A percentile compares a stretch with the other conserved stretches of the same genome.
Conservation (phyloP, 169 alveolate species). For the Plasmodium inui region DNA sequence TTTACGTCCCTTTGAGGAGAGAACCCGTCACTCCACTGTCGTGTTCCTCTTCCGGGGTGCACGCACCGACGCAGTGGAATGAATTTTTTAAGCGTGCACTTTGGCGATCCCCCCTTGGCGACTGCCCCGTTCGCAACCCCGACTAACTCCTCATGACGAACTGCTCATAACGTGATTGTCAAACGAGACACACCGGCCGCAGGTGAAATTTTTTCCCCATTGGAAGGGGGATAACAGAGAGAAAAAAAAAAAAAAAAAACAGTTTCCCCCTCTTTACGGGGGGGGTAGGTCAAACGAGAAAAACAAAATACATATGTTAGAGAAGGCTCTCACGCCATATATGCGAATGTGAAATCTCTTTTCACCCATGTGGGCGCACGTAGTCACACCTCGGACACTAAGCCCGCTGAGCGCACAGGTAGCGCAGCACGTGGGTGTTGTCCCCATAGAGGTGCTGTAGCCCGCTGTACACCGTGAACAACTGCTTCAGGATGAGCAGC, state of each 20-base stretch:
- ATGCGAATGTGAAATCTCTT: neutral
- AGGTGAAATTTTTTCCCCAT: neutral
- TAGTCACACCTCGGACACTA: too few relatives aligned
- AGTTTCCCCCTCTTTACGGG: neutral
- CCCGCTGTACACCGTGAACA: conserved; percentile 34
- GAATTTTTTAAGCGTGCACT: neutral
- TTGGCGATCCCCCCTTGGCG: too few relatives aligned
- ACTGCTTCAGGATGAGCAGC: conserved; percentile 34
- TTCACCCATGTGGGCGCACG: neutral
- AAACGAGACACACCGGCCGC: neutral
- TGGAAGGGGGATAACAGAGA: neutral
- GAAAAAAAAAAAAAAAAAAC: neutral
- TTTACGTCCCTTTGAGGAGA: conserved; percentile 7
- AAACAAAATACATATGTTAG: neutral
- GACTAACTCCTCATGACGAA: too few relatives aligned
- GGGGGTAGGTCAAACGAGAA: neutral
- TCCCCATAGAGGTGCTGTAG: conserved; percentile 34
- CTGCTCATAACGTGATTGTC: too few relatives aligned
- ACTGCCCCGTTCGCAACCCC: neutral
- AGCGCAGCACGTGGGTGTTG: conserved; percentile 37
- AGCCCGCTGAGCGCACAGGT: neutral
- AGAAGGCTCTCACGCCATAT: neutral
- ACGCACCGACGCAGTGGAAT: neutral
- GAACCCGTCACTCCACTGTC: neutral
- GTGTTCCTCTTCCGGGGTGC: neutral